phyloP scores from a whole-genome alignment of 495 filamentous ascomycete genomes.

The Clohesyomyces aquaticus region DNA sequence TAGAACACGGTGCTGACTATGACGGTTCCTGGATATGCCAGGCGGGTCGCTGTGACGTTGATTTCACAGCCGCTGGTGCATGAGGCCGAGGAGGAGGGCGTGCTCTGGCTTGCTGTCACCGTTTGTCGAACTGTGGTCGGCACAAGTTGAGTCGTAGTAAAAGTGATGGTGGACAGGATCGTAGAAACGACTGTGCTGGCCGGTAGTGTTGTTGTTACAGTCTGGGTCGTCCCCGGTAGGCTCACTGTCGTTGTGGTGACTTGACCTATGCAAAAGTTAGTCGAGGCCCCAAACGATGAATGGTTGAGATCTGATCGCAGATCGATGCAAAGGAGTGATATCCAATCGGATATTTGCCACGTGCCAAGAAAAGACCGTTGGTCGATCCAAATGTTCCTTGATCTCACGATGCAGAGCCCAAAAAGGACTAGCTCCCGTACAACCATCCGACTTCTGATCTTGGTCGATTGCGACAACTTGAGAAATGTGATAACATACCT shows the following conservation, averaged over 20 bases:
- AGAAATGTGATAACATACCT: too few relatives aligned
- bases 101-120: neutral
- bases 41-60: slow-evolving; percentile 27
- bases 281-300: too few relatives aligned
- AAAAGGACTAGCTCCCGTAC: too few relatives aligned
- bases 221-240: slow-evolving; percentile 6
- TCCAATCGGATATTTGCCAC: too few relatives aligned
- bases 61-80: slow-evolving; percentile 33
- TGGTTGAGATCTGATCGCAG: neutral
- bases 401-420: too few relatives aligned
- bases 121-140: slow-evolving; percentile 23
- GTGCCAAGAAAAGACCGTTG: too few relatives aligned
- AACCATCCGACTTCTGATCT: too few relatives aligned
- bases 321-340: too few relatives aligned
- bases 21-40: slow-evolving; percentile 32
- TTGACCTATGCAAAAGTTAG: neutral
- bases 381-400: too few relatives aligned
- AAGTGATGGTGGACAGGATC: slow-evolving; percentile 18
- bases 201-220: slow-evolving; percentile 19
- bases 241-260: slow-evolving; percentile 19
- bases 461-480: too few relatives aligned
- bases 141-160: slow-evolving; percentile 17
- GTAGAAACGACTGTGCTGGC: slow-evolving; percentile 28
- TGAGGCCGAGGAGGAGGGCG: slow-evolving; percentile 15
- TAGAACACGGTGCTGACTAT: slow-evolving; percentile 16